A percentile compares a stretch with the other conserved stretches of the same genome.
Conservation (phyloP, 441 rosid species). For the Croton setiger region DNA sequence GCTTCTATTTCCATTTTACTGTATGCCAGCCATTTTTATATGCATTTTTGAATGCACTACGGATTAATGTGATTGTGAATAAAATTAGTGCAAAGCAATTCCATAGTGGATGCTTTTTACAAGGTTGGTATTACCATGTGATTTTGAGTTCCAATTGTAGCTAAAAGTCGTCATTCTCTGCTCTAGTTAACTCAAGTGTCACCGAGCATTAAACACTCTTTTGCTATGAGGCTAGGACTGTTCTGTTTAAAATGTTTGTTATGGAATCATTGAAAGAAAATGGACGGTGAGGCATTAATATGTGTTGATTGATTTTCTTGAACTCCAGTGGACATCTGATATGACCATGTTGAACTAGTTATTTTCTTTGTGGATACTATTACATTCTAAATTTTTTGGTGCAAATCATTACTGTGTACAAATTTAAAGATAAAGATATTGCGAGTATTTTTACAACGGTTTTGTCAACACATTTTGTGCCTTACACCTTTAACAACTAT, state of each 20-base stretch:
- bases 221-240: neutral
- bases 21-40: neutral
- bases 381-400: neutral
- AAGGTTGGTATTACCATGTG: neutral
- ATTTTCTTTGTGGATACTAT: neutral
- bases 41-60: neutral
- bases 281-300: neutral
- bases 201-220: neutral
- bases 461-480: neutral
- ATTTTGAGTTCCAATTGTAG: neutral
- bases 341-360: conserved; percentile 2
- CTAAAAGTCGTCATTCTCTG: neutral
- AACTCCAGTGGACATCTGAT: neutral
- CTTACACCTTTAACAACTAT: neutral
- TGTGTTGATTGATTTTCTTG: neutral
- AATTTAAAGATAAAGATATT: neutral
- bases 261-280: neutral
- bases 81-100: neutral
- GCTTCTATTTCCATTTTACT: neutral
- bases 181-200: neutral
- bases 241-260: no score
- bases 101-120: neutral
- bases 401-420: neutral
- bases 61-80: neutral
- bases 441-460: neutral